A percentile compares a stretch with the other conserved stretches of the same genome.
phyloP scores from a whole-genome alignment of 2,329 filamentous ascomycete species.

The Monosporascus sp. region DNA sequence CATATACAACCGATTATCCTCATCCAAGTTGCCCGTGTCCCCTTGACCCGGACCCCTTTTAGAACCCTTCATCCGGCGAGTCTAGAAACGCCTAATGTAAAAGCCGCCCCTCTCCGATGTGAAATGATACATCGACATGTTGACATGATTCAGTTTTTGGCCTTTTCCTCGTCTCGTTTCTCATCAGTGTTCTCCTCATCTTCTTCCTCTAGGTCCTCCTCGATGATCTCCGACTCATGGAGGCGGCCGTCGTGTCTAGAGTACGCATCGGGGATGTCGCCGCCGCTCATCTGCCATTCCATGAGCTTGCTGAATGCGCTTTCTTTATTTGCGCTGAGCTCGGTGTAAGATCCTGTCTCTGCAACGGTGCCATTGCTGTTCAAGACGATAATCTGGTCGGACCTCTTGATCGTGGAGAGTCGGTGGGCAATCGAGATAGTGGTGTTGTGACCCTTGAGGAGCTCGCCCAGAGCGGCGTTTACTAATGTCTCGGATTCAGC shows the following conservation, averaged over 20 bases:
- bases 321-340: slow-evolving; percentile 64
- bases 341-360: slow-evolving; percentile 78
- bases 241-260: slow-evolving; percentile 34
- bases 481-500: slow-evolving; percentile 96
- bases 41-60: not conserved
- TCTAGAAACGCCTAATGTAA: not conserved
- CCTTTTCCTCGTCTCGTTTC: slow-evolving; percentile 11
- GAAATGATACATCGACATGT: slow-evolving; percentile 8
- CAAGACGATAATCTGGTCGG: slow-evolving; percentile 89
- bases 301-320: slow-evolving; percentile 93
- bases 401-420: slow-evolving; percentile 92
- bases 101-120: slow-evolving; percentile 5
- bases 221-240: slow-evolving; percentile 47
- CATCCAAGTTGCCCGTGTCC: not conserved
- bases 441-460: slow-evolving; percentile 84
- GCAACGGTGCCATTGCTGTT: slow-evolving; percentile 82
- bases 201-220: slow-evolving; percentile 39
- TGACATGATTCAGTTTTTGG: slow-evolving; percentile 14
- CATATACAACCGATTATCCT: not conserved
- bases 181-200: slow-evolving; percentile 27
- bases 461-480: slow-evolving; percentile 76
- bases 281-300: slow-evolving; percentile 97
- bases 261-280: slow-evolving; percentile 49
- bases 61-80: not conserved
- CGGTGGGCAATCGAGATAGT: slow-evolving; percentile 97